These are phyloP conservation scores for Cajanus cajan DNA, from an alignment of 306 rosid genomes.

Conservation along the genomic window DNA sequence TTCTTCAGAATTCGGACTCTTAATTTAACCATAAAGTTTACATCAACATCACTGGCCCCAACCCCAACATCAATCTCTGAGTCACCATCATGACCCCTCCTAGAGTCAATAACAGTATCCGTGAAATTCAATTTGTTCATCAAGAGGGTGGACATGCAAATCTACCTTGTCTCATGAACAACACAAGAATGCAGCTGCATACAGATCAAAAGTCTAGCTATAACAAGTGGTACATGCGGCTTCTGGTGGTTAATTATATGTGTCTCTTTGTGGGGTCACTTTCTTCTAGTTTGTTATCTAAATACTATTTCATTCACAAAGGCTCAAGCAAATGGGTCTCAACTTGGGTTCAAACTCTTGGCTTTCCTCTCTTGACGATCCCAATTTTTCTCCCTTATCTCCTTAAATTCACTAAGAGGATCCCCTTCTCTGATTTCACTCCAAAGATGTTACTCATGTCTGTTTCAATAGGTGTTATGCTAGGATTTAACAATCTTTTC, in stretches of 20 bases:
- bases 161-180: background rate
- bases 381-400: constrained; percentile 52
- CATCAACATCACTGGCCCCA: background rate
- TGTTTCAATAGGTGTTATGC: constrained; percentile 44
- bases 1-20: too few relatives aligned
- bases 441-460: constrained; percentile 39
- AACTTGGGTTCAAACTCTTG: constrained; percentile 68
- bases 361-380: constrained; percentile 59
- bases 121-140: constrained; percentile 24
- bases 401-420: constrained; percentile 40
- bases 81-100: constrained; percentile 1
- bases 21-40: background rate
- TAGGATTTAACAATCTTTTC: constrained; percentile 67
- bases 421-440: constrained; percentile 59
- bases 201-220: constrained; percentile 37
- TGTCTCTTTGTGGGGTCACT: constrained; percentile 61
- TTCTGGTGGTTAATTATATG: constrained; percentile 47
- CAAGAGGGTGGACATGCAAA: background rate
- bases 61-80: background rate
- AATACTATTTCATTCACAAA: constrained; percentile 68
- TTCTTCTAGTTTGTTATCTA: constrained; percentile 63
- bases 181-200: constrained; percentile 9
- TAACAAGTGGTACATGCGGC: constrained; percentile 40
- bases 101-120: background rate
- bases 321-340: constrained; percentile 75